Base-by-base conservation (phyloP, 768 basidiomycete genomes). In the Kwoniella botswanensis region DNA sequence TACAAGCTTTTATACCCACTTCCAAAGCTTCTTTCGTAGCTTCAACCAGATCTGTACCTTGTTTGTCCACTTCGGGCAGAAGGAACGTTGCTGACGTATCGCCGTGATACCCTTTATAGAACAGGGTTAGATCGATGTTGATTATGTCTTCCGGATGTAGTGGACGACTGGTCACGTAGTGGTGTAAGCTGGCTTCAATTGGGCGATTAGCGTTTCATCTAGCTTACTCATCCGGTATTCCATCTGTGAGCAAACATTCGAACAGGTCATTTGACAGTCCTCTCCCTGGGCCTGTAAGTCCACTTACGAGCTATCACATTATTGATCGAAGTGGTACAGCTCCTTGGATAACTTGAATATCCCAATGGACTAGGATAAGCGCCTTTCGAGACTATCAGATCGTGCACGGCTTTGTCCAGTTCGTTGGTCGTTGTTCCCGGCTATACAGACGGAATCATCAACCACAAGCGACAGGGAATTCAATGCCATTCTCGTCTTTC, bases 331-430 rank as follows among this genome's bases (percentile, higher is more conserved):
- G 92, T 93, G 79, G 92, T 93, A 77, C 91, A 90, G 21, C 92
- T 90, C 69, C 88, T 88, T 10, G 92, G 91, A 80, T 89, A 93
- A 9, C 88, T 90, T 10, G 86, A 84, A 81, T 95, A 96, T 0
- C 86, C 86, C 60, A 96, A 84, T 0, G 94, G 92, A 10, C 93
- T 94, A 0, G 94, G 94, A 82, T 96, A 97, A 7, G 93, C 94
- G 24, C 86, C 86, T 74, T 87, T 86, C 0, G 86, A 82, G 50
- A 92, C 73, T 68, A 94, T 91, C 70, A 88, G 89, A 6, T 90
- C 86, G 68, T 95, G 93, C 50, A 95, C 85, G 1, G 86, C 86
- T 13, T 85, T 84, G 80, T 97, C 93, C 61, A 97, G 90, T 13
- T 84, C 83, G 66, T 90, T 87, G 10, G 94, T 96, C 3, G 93